Conservation (phyloP, 78 protist species). For the Dictyostelium capitatum region DNA sequence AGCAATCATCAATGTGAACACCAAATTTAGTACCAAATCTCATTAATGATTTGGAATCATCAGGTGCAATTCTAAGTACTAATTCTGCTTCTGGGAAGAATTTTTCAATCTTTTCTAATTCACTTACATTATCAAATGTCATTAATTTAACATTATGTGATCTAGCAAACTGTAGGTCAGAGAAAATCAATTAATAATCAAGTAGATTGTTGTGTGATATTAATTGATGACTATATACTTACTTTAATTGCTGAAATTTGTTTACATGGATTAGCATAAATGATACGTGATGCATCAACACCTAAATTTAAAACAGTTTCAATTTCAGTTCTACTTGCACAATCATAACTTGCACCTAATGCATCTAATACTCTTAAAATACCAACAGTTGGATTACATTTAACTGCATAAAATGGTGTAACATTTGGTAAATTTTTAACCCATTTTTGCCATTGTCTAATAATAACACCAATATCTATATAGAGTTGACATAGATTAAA, state of each 20-base stretch:
- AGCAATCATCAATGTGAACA: conserved; percentile 77
- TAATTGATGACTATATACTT: not conserved
- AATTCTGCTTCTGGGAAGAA: conserved; percentile 92
- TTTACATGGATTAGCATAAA: conserved; percentile 97
- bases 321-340: conserved; percentile 92
- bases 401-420: conserved; percentile 94
- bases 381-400: conserved; percentile 92
- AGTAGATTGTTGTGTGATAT: not conserved
- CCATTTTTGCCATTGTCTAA: conserved; percentile 82
- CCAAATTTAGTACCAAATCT: conserved; percentile 92
- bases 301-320: conserved; percentile 77
- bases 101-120: conserved; percentile 92
- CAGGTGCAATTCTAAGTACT: conserved; percentile 94
- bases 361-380: conserved; percentile 85
- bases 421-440: conserved; percentile 88
- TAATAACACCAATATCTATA: conserved; percentile 66
- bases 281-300: conserved; percentile 86
- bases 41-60: conserved; percentile 90
- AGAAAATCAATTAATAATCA: not conserved
- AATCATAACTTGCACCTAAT: conserved; percentile 93
- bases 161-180: conserved; percentile 71
- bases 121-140: conserved; percentile 96
- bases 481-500: too few relatives aligned
- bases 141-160: conserved; percentile 78
- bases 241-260: conserved; percentile 61